Evolutionary conservation across 2,329 filamentous ascomycete species (phyloP).

Genomic region (Penicillium digitatum): DNA sequence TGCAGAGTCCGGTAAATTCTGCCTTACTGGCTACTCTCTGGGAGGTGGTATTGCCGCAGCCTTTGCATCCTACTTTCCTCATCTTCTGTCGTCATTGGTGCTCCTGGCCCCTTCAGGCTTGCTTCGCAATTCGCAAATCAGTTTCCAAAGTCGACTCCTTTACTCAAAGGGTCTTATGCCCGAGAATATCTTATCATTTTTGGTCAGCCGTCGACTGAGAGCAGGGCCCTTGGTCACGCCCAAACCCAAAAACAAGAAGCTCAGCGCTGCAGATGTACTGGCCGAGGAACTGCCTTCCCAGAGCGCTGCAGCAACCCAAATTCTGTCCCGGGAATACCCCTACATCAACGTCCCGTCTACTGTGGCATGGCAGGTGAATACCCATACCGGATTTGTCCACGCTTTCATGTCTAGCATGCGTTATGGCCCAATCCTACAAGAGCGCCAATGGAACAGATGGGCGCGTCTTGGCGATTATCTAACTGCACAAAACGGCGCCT

Average conservation of each 20-base stretch:
- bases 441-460: constrained; percentile 58
- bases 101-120: constrained; percentile 77
- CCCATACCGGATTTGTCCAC: constrained; percentile 64
- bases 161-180: constrained; percentile 61
- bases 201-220: constrained; percentile 51
- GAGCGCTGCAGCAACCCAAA: constrained; percentile 37
- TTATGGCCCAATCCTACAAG: constrained; percentile 64
- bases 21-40: constrained; percentile 73
- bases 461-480: constrained; percentile 51
- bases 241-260: constrained; percentile 30
- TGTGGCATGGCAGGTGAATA: constrained; percentile 65
- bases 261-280: constrained; percentile 41
- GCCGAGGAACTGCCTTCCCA: constrained; percentile 40
- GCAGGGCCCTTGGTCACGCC: constrained; percentile 39
- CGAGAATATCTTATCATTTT: constrained; percentile 50
- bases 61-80: constrained; percentile 66
- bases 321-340: constrained; percentile 52
- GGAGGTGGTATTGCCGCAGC: constrained; percentile 69
- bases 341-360: constrained; percentile 58
- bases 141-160: constrained; percentile 58
- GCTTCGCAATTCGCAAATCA: constrained; percentile 61
- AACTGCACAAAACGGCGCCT: constrained; percentile 37
- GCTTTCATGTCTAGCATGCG: constrained; percentile 69
- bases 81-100: constrained; percentile 65
- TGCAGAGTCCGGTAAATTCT: constrained; percentile 53